Base-by-base conservation (phyloP, 2,329 filamentous ascomycete species). In the Apiospora sp. region DNA sequence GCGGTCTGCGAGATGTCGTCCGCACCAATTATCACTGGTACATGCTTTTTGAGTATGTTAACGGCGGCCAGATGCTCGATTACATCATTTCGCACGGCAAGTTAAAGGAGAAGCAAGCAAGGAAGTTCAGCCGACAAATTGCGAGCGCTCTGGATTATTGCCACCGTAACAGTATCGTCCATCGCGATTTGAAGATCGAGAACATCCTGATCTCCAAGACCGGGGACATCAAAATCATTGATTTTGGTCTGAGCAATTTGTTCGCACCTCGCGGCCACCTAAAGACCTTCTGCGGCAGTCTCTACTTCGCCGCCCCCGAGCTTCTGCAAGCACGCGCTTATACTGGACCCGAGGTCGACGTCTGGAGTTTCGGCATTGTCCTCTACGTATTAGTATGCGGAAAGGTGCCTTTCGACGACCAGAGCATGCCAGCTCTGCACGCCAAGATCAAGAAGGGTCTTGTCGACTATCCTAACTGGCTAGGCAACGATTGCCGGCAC, bases 161-260 rank as follows among this genome's bases (percentile, higher is more conserved):
- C 81, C 96, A 99, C 82, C 91, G 95, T 74, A 98, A 99, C 86
- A 98, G 95, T 83, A 98, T 99, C 77, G 96, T 98, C 34, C 96
- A 99, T 82, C 92, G 96, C 69, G 96, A 99, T 81, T 85, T 99
- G 76, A 99, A 99, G 87, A 99, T 99, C 77, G 96, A 98, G 83
- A 99, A 99, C 81, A 99, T 99, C 71, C 89, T 99, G 74, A 99
- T 99, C 84, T 98, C 95, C 87, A 98, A 98, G 86, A 98, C 94
- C 1, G 96, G 96, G 54, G 96, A 99, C 81, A 99, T 99, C 84
- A 98, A 98, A 82, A 98, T 99, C 78, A 99, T 99, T 77, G 96
- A 99, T 81, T 99, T 99, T 82, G 96, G 96, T 43, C 87, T 99
- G 71, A 98, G 96, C 86, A 99, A 99, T 79, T 89, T 98, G 5